Percentiles rank a stretch among this genome's conserved stretches.
phyloP scores from a whole-genome alignment of 345 rosid species.

The Eucalyptus microcorys region DNA sequence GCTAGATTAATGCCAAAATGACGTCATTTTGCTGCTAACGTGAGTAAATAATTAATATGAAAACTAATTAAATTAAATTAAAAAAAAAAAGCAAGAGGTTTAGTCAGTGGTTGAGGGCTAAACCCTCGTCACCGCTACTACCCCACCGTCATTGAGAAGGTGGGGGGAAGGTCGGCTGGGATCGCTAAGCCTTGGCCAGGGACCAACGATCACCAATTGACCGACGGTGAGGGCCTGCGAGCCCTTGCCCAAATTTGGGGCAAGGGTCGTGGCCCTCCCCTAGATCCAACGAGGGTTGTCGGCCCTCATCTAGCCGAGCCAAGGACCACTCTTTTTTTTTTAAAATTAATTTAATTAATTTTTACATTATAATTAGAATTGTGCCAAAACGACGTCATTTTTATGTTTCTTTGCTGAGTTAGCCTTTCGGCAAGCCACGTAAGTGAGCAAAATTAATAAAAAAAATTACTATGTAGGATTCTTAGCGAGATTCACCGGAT shows the following conservation, averaged over 20 bases:
- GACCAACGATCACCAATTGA: fast-evolving
- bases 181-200: fast-evolving
- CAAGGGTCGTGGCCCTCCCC: fast-evolving
- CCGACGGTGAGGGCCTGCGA: fast-evolving
- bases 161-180: fast-evolving
- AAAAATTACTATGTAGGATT: fast-evolving
- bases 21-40: fast-evolving
- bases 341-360: no score
- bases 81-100: no score
- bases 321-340: no score
- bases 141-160: fast-evolving
- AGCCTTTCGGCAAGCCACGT: fast-evolving
- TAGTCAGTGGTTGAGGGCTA: no score
- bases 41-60: no score
- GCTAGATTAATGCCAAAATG: no score
- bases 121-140: fast-evolving
- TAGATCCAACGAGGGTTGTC: fast-evolving
- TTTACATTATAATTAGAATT: no score
- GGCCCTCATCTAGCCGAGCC: fast-evolving
- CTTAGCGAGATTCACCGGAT: fast-evolving
- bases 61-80: no score
- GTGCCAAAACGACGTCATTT: fast-evolving
- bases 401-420: no score
- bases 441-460: fast-evolving
- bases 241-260: fast-evolving